Percentiles rank a stretch among this genome's conserved stretches.
These are phyloP conservation scores for Pelargonium myrrhifolium DNA, from an alignment of 441 rosid genomes.

Conservation along the genomic window DNA sequence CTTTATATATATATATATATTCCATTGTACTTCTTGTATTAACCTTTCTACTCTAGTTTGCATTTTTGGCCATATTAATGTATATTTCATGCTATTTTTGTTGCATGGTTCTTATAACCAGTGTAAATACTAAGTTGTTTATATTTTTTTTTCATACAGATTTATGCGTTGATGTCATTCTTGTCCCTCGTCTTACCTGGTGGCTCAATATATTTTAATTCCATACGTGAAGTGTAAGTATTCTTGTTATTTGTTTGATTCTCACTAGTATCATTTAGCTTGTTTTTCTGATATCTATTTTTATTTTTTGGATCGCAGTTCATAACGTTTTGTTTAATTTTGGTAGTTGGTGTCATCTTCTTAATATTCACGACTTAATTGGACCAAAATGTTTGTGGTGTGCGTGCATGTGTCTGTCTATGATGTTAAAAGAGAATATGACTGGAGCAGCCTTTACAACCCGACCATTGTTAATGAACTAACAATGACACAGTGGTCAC, in stretches of 20 bases:
- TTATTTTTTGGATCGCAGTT: not conserved
- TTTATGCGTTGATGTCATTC: slow-evolving; percentile 85
- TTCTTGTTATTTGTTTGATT: not conserved
- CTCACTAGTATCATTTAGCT: not conserved
- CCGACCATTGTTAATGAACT: not conserved
- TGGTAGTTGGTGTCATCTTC: not conserved
- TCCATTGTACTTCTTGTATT: not conserved
- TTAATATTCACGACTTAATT: not conserved
- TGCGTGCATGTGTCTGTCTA: not conserved
- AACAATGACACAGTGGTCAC: not conserved
- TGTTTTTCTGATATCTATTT: not conserved
- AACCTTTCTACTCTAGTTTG: not conserved
- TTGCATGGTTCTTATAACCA: slow-evolving; percentile 5
- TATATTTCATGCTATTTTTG: not conserved
- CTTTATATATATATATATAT: no score
- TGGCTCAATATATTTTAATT: slow-evolving; percentile 80
- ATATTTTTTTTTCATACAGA: slow-evolving; percentile 32
- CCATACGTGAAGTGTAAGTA: slow-evolving; percentile 89
- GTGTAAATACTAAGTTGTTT: slow-evolving; percentile 3
- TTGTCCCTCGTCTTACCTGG: slow-evolving; percentile 62
- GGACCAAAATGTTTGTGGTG: not conserved
- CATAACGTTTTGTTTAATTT: not conserved
- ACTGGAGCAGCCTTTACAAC: not conserved
- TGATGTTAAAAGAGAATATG: not conserved
- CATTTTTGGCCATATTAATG: not conserved